Conservation (phyloP, 1,139 yeast genomes). For the Debaryomyces sp. region DNA sequence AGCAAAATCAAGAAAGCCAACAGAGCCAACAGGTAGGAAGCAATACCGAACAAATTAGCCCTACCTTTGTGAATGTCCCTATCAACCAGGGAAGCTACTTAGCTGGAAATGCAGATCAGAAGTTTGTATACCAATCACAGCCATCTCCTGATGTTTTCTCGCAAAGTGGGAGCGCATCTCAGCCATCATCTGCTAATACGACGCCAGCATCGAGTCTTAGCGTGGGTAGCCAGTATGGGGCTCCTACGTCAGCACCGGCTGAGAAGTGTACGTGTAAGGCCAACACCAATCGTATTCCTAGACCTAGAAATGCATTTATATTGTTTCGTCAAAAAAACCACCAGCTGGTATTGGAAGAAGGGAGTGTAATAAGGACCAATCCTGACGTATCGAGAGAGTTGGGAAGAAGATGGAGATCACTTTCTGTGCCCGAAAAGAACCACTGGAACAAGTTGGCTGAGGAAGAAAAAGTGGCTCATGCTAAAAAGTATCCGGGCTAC, state of each 20-base stretch:
- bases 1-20: conserved; percentile 13
- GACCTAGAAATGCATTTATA: conserved; percentile 79
- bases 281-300: conserved; percentile 62
- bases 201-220: conserved; percentile 34
- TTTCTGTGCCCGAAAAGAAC: conserved; percentile 67
- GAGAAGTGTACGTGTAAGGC: conserved; percentile 59
- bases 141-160: conserved; percentile 25
- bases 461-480: conserved; percentile 80
- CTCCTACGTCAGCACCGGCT: conserved; percentile 8
- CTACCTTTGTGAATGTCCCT: conserved; percentile 11
- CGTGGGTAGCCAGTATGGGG: background rate
- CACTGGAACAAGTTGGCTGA: conserved; percentile 85
- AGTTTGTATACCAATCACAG: conserved; percentile 17
- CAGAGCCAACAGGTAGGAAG: conserved; percentile 11
- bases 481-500: conserved; percentile 83
- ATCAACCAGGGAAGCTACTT: conserved; percentile 5
- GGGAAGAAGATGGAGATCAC: conserved; percentile 79
- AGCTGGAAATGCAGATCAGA: conserved; percentile 13
- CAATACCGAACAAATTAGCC: conserved; percentile 11
- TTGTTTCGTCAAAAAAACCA: conserved; percentile 77
- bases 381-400: conserved; percentile 68
- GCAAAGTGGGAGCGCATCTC: conserved; percentile 20
- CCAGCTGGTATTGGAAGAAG: conserved; percentile 65
- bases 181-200: conserved; percentile 37
- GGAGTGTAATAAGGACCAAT: conserved; percentile 67